Base-by-base conservation (phyloP, 2,329 filamentous ascomycete species). In the Calonectria pseudoreteaudii region DNA sequence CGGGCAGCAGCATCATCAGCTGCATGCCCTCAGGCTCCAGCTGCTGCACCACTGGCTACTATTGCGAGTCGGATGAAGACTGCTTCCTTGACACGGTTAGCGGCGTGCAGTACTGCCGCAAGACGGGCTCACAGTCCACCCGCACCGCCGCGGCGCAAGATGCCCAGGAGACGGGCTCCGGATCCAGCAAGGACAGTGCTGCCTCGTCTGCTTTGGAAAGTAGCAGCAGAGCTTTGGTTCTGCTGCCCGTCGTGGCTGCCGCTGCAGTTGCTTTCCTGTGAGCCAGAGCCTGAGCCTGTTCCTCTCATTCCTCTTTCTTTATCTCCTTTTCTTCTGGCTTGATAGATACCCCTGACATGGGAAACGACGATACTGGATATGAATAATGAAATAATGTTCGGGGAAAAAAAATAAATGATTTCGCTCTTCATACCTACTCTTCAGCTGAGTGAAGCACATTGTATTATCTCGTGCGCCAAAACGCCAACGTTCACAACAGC, bases 391-490 rank as follows among this genome's bases (percentile, higher is more conserved):
- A 62, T 16, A 10, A 62, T 20, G 41, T 8, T 44, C 41, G n/a
- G 23, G n/a, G n/a, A n/a, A 26, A 41, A 60, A 16, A n/a, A 38
- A 60, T 8, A 16, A 36, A 16, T 23, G 4, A 26, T 60, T 60
- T 60, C 13, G 26, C 31, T 10, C 56, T 60, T 38, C 1, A 31
- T 38, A 23, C 20, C 14, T 30, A 13, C n/a, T 16, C 11, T 16
- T 26, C 6, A 8, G 20, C n/a, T 60, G 56, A 38, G 44, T 47
- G 20, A 47, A 47, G n/a, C 13, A 62, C 23, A 62, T 62, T 44
- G 18, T n/a, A 23, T 38, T n/a, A 13, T 58, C 31, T 26, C 62
- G 50, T 75, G 36, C 73, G 68, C 78, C 70, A 72, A 60, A 80
- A 74, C 58, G 20, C 66, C 73, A 47, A 68, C 56, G 23, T 23